A percentile compares a stretch with the other conserved stretches of the same genome.
These are phyloP conservation scores for Pseudogymnoascus sp. DNA, from an alignment of 2,329 filamentous ascomycete species.

Conservation along the genomic window DNA sequence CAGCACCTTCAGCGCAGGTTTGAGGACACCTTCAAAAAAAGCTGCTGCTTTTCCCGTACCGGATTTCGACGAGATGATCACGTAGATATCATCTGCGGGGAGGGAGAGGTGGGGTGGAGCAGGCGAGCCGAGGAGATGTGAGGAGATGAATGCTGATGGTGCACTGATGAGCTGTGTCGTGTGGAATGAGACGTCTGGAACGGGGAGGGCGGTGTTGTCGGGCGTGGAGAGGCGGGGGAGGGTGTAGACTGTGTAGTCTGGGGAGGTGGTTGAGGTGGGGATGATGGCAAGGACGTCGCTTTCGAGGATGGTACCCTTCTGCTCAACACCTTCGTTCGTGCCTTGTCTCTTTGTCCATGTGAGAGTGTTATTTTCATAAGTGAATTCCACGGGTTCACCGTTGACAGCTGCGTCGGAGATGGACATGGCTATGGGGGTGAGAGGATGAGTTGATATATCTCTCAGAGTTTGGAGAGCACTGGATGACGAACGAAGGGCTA, in stretches of 20 bases:
- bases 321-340: no score
- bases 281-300: not conserved
- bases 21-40: constrained; percentile 48
- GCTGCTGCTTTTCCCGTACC: constrained; percentile 48
- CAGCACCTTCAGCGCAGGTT: constrained; percentile 43
- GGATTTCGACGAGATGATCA: constrained; percentile 60
- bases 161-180: not conserved
- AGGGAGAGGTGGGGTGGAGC: not conserved
- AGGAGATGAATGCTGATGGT: not conserved
- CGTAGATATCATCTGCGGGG: constrained; percentile 35
- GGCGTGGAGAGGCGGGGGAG: not conserved
- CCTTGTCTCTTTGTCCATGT: no score
- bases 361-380: not conserved
- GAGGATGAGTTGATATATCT: not conserved
- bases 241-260: not conserved
- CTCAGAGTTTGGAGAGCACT: not conserved
- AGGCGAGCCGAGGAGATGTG: not conserved
- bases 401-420: not conserved
- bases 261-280: not conserved
- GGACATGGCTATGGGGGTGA: not conserved
- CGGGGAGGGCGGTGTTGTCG: not conserved
- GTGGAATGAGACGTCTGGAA: not conserved
- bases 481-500: not conserved
- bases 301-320: not conserved
- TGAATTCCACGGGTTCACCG: not conserved